phyloP scores from a whole-genome alignment of 208 protist genomes.

The Porcisia hertigi region DNA sequence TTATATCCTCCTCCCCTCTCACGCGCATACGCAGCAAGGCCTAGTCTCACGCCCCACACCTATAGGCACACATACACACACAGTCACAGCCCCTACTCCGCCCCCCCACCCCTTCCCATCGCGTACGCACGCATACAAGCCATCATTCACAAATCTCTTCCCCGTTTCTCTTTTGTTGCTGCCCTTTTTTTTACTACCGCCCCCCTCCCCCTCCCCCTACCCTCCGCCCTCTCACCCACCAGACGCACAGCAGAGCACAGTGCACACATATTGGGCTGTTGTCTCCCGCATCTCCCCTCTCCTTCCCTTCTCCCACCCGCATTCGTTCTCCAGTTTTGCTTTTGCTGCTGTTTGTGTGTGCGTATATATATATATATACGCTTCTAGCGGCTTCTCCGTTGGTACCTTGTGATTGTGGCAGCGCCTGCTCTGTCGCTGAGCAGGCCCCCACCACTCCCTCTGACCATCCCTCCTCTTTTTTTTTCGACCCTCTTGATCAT shows the following conservation, averaged over 20 bases:
- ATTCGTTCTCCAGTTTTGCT: background rate
- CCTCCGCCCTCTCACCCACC: background rate
- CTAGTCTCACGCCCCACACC: background rate
- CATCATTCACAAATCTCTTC: background rate
- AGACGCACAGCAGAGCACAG: too few species aligned
- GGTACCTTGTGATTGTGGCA: background rate
- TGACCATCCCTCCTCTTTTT: too few species aligned
- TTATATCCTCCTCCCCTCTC: background rate
- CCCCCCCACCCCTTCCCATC: conserved; percentile 3
- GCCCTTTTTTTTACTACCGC: background rate
- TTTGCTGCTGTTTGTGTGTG: background rate
- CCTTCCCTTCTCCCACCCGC: background rate
- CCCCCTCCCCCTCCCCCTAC: background rate
- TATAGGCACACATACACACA: background rate
- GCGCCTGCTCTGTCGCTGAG: too few species aligned
- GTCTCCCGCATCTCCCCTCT: background rate
- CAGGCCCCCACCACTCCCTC: too few species aligned
- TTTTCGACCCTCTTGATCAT: too few species aligned
- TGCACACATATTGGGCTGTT: background rate
- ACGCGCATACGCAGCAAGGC: too few species aligned
- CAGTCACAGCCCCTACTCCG: too few species aligned
- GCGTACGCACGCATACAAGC: background rate
- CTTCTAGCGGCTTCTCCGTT: background rate
- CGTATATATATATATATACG: too few species aligned
- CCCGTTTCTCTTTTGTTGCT: background rate